Percentiles rank a stretch among this genome's conserved stretches.
Conservation (phyloP, 2,329 filamentous ascomycete species). For the Metarhizium humberi region DNA sequence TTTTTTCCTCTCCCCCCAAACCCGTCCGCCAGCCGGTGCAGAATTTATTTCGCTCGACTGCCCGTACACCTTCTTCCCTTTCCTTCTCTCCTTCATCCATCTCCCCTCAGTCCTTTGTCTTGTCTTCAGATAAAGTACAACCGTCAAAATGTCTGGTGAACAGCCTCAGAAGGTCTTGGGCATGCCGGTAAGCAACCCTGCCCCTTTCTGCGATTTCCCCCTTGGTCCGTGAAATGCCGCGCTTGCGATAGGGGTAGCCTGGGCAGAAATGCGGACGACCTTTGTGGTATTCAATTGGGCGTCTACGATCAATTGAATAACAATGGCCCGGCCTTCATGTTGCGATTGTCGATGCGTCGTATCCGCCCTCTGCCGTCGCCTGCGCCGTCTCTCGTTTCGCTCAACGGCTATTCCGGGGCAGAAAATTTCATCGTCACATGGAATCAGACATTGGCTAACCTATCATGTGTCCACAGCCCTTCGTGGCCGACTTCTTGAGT, state of each 20-base stretch:
- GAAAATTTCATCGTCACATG: conserved; percentile 7
- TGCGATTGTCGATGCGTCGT: background rate
- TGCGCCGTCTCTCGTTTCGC: background rate
- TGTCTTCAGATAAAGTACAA: conserved; percentile 29
- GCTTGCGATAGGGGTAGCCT: conserved; percentile 13
- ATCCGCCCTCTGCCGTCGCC: background rate
- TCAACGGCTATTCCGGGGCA: background rate
- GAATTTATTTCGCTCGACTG: conserved; percentile 34
- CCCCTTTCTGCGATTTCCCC: conserved; percentile 1
- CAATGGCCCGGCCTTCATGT: background rate
- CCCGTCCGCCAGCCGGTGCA: conserved; percentile 33
- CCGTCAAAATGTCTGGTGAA: conserved; percentile 44
- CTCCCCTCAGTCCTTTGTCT: conserved; percentile 54
- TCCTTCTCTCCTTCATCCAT: conserved; percentile 36
- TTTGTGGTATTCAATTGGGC: conserved; percentile 11
- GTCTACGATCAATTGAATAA: background rate
- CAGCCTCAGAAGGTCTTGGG: conserved; percentile 52
- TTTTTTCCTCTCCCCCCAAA: conserved; percentile 38
- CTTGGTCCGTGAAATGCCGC: conserved; percentile 18
- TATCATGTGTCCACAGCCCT: conserved; percentile 52
- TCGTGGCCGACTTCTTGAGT: conserved; percentile 98
- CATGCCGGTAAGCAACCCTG: conserved; percentile 51
- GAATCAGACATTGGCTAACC: conserved; percentile 22
- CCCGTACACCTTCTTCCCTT: conserved; percentile 31
- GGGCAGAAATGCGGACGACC: conserved; percentile 7